phyloP scores from a whole-genome alignment of 192 early-diverging fungal species.

The Podila minutissima region DNA sequence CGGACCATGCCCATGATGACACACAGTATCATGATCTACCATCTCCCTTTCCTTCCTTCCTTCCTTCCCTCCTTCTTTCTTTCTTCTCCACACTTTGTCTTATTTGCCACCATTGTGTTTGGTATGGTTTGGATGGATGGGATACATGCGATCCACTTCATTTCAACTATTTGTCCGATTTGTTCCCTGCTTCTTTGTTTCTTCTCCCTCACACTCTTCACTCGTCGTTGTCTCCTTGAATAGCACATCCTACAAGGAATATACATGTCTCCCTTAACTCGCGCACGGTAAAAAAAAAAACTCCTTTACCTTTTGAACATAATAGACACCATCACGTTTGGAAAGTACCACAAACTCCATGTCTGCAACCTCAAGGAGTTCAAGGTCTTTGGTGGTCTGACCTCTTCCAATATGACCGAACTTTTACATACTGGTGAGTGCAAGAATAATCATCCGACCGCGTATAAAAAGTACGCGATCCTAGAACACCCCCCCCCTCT shows the following conservation, averaged over 20 bases:
- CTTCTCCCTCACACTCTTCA: background rate
- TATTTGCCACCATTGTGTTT: background rate
- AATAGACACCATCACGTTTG: conserved; percentile 89
- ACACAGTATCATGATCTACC: too few relatives aligned
- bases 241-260: too few relatives aligned
- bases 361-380: conserved; percentile 98
- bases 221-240: too few relatives aligned
- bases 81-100: background rate
- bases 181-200: background rate
- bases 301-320: conserved; percentile 10
- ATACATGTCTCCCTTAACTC: background rate
- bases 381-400: conserved; percentile 91
- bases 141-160: too few relatives aligned
- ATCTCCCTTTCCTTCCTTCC: too few relatives aligned
- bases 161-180: too few relatives aligned
- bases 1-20: too few relatives aligned
- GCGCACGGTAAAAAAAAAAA: background rate
- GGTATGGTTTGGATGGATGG: background rate
- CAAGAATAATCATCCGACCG: conserved; percentile 8
- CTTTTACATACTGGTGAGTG: conserved; percentile 76
- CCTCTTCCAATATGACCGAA: conserved; percentile 87
- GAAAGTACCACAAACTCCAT: conserved; percentile 92
- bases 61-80: too few relatives aligned
- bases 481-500: too few relatives aligned
- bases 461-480: too few relatives aligned